Evolutionary conservation across 495 filamentous ascomycete species (phyloP).

Genomic region (Haplographium delicatum): DNA sequence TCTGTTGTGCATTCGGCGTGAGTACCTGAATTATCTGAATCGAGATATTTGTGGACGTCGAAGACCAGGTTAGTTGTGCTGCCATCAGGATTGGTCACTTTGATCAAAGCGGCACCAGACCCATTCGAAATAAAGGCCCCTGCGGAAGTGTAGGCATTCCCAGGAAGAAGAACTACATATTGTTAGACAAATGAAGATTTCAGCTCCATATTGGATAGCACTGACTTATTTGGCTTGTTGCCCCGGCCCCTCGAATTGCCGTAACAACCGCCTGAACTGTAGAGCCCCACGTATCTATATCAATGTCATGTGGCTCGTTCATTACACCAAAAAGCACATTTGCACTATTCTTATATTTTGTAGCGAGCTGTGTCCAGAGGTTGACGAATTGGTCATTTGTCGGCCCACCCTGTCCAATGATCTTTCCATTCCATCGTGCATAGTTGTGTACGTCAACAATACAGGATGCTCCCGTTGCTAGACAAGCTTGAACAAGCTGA

Average conservation of each 20-base stretch:
- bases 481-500: constrained; percentile 51
- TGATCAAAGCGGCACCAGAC: constrained; percentile 42
- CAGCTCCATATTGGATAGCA: constrained; percentile 35
- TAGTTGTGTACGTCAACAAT: constrained; percentile 59
- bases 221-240: constrained; percentile 48
- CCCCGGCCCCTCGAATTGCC: constrained; percentile 53
- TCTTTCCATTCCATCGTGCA: constrained; percentile 52
- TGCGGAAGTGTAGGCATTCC: constrained; percentile 45
- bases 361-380: constrained; percentile 53
- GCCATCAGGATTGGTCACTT: constrained; percentile 50
- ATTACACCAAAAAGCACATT: constrained; percentile 56
- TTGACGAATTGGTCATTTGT: constrained; percentile 49
- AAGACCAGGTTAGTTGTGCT: constrained; percentile 48
- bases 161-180: constrained; percentile 25
- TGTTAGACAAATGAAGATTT: background rate
- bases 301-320: constrained; percentile 52
- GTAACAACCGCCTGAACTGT: constrained; percentile 52
- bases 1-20: constrained; percentile 45
- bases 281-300: constrained; percentile 36
- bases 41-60: constrained; percentile 54
- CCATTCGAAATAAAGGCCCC: constrained; percentile 38
- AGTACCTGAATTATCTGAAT: constrained; percentile 51
- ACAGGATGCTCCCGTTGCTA: constrained; percentile 49
- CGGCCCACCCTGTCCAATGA: constrained; percentile 55
- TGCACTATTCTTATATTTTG: constrained; percentile 41